Base-by-base conservation (phyloP, 1,139 yeast genomes). In the Yueomyces sp. region DNA sequence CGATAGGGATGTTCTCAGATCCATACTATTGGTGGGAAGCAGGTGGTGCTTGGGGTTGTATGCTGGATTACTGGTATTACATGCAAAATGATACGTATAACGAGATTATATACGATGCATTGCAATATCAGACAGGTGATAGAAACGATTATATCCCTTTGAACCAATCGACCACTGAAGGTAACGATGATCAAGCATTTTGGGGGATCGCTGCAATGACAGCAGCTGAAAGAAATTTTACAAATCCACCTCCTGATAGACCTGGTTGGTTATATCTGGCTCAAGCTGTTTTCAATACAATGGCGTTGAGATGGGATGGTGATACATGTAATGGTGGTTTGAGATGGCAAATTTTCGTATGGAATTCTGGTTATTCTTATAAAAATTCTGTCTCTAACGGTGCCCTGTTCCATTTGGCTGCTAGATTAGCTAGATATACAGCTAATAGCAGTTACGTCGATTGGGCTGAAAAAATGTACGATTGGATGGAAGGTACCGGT, bases 1-100 rank as follows among this genome's bases (percentile, higher is more conserved):
- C 86, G 27, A 65, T 85, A 38, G 97, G 97, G 42, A 78, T 81
- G 91, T 83, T 87, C 61, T 66, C 81, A 1, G 63, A 67, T 59
- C 96, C 96, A 1, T 87, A 87, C 70, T 89, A 87, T 69, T 89
- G 96, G 96, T 87, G 96, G 96, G 91, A 87, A 66, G 95, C 96
- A 34, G 97, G 97, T 57, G 96, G 94, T 50, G 96, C 95, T 4
- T 85, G 87, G 85, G 95, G 95, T 4, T 72, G 84, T 26, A 69
- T 89, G 71, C 64, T 87, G 39, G 96, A 87, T 60, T 82, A 78
- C 61, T 73, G 85, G 66, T 80, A 61, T 56, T 79, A 71, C 56
- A 76, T 85, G 68, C 75, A 82, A 40, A 80, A 86, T 58, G 78
- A 76, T 53, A 76, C 91, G 0, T 82, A 73, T 55, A 78, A 72